Evolutionary conservation across 192 early-diverging fungal species (phyloP), one percentile per base, ranked within the genome.

Genomic region (Phlyctochytrium bullatum): DNA sequence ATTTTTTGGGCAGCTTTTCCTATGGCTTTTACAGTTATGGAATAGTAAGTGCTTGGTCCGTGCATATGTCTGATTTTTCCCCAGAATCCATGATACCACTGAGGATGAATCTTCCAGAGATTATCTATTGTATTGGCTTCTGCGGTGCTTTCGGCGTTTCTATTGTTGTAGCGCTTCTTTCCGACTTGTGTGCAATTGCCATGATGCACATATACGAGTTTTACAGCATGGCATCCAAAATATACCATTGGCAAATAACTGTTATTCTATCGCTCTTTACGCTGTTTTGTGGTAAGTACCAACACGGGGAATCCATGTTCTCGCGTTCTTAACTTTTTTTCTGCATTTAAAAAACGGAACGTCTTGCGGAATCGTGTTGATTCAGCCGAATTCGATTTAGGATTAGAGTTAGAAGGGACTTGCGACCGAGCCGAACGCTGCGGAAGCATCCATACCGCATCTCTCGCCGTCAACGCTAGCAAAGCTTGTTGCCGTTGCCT

Each of bases 161-260:
- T 10, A 91, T 97, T 87, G 75, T 89, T 40, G 73, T 98, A 24
- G 86, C 92, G 3, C 74, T 99, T 0, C 71, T 91, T 16, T 90
- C 90, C 0, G 97, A 99, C 65, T 76, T 95, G 16, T 65, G 97
- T 28, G 80, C 92, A 0, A 81, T 97, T 31, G 77, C 88, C 36
- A 97, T 96, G 0, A 56, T 97, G 17, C 96, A 99, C 70, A 85
- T 97, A 30, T 93, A 97, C 67, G 85, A 93, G 76, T 98, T 98
- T 76, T 98, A 99, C 63, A 88, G 91, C 75, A 90, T 99, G 0
- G 92, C 95, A 0, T 90, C 90, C 0, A 88, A 89, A 25, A 92
- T 99, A 24, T 97, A 96, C 71, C 86, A 92, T 69, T 97, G 95
- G 96, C 92, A 95, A 67, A 76, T 96, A 34, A 80, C 83, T 0